Percentiles rank a stretch among this genome's conserved stretches.
Evolutionary conservation across 2,329 filamentous ascomycete genomes (phyloP).

Genomic region (Calonectria pseudoreteaudii): DNA sequence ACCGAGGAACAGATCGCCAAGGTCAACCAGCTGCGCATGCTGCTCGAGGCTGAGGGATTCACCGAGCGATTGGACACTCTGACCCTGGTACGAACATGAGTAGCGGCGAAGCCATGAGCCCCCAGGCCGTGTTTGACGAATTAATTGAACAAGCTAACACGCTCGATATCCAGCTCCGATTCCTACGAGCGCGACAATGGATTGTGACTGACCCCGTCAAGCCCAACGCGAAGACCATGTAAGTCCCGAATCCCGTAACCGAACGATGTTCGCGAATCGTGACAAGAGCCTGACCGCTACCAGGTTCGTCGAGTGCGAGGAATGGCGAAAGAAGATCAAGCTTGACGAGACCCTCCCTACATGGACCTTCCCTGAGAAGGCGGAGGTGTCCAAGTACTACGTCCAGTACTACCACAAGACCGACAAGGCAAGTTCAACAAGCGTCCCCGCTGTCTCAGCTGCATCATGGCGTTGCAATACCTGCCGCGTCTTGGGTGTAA

Average conservation of each 20-base stretch:
- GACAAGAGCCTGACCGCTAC: slow-evolving; percentile 41
- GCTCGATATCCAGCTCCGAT: slow-evolving; percentile 73
- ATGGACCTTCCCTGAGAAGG: slow-evolving; percentile 90
- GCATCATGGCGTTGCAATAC: neutral
- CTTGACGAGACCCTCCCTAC: slow-evolving; percentile 83
- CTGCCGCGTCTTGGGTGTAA: neutral
- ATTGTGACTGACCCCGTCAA: slow-evolving; percentile 55
- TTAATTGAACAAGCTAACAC: neutral
- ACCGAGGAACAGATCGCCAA: slow-evolving; percentile 89
- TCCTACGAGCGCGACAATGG: slow-evolving; percentile 95
- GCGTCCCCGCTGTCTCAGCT: neutral
- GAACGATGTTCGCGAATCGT: slow-evolving; percentile 29
- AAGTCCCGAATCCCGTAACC: slow-evolving; percentile 28
- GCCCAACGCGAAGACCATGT: slow-evolving; percentile 82
- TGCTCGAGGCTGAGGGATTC: slow-evolving; percentile 86
- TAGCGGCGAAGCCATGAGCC: neutral
- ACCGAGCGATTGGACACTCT: slow-evolving; percentile 90
- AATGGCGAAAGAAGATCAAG: slow-evolving; percentile 89
- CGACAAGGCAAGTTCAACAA: slow-evolving; percentile 70
- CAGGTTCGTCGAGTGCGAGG: slow-evolving; percentile 92
- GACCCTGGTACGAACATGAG: slow-evolving; percentile 75
- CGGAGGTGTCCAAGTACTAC: slow-evolving; percentile 89
- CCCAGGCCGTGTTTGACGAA: neutral
- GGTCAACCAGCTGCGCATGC: slow-evolving; percentile 84
- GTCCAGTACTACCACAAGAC: slow-evolving; percentile 99